Percentiles rank a stretch among this genome's conserved stretches.
Evolutionary conservation across 1,284 basidiomycete species (phyloP).

Genomic region (Apiotrichum sp.): DNA sequence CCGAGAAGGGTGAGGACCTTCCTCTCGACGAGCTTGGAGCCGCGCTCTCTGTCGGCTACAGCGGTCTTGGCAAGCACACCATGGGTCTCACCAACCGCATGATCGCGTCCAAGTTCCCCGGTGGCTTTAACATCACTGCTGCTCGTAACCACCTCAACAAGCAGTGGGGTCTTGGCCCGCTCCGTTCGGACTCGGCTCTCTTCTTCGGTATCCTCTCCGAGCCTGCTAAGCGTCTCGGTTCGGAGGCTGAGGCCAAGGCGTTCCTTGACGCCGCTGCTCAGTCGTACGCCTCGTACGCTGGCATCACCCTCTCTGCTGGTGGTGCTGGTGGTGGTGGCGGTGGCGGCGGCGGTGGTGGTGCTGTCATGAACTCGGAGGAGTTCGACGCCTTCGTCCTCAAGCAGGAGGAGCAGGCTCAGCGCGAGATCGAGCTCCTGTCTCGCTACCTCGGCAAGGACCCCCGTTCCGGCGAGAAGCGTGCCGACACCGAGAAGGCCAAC

Average conservation of each 20-base stretch:
- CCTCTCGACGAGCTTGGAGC: slow-evolving; percentile 92
- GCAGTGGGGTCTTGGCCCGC: slow-evolving; percentile 86
- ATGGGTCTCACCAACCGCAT: slow-evolving; percentile 84
- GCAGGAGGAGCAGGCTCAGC: slow-evolving; percentile 84
- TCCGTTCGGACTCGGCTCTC: slow-evolving; percentile 83
- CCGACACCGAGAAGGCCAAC: slow-evolving; percentile 69
- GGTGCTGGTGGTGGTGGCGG: slow-evolving; percentile 57
- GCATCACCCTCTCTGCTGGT: slow-evolving; percentile 71
- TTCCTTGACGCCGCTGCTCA: slow-evolving; percentile 86
- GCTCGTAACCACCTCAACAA: slow-evolving; percentile 85
- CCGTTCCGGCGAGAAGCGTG: slow-evolving; percentile 80
- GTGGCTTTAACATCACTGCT: slow-evolving; percentile 94
- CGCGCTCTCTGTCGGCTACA: slow-evolving; percentile 72
- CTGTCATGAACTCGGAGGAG: slow-evolving; percentile 94
- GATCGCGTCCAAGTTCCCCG: slow-evolving; percentile 94
- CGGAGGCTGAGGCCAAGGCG: slow-evolving; percentile 84
- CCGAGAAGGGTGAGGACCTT: slow-evolving; percentile 96
- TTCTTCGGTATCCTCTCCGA: slow-evolving; percentile 87
- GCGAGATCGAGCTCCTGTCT: slow-evolving; percentile 93
- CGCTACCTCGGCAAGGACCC: slow-evolving; percentile 92
- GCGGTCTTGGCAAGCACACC: slow-evolving; percentile 89
- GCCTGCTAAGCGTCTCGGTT: slow-evolving; percentile 85
- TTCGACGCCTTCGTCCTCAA: slow-evolving; percentile 93
- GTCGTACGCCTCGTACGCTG: slow-evolving; percentile 77
- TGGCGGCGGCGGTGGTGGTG: slow-evolving; percentile 62